A percentile compares a stretch with the other conserved stretches of the same genome.
phyloP scores from a whole-genome alignment of 495 filamentous ascomycete genomes.

The Tuber microsphaerosporum region DNA sequence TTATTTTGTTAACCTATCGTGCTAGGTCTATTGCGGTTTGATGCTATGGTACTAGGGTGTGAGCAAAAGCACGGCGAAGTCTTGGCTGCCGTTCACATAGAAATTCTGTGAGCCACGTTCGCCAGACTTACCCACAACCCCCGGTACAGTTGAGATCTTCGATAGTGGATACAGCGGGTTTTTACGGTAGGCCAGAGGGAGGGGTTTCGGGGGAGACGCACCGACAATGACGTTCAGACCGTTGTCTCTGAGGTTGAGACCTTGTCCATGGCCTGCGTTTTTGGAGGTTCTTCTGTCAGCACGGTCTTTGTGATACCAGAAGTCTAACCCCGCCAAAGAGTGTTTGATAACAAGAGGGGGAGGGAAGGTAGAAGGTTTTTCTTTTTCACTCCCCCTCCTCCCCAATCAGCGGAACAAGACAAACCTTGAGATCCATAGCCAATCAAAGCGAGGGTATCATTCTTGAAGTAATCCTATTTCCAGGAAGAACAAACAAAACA shows the following conservation, averaged over 20 bases:
- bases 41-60: no score
- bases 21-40: no score
- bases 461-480: constrained; percentile 71
- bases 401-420: not conserved
- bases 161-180: no score
- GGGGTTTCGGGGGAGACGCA: not conserved
- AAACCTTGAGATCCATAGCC: constrained; percentile 87
- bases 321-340: not conserved
- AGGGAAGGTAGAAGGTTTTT: not conserved
- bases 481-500: not conserved
- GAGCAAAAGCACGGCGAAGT: no score
- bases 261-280: constrained; percentile 76
- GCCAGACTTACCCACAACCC: no score
- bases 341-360: not conserved
- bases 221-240: constrained; percentile 97
- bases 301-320: not conserved
- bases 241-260: constrained; percentile 98
- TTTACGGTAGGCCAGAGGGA: not conserved
- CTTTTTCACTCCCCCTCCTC: no score
- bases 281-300: not conserved
- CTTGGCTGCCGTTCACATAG: no score
- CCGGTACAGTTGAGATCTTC: no score
- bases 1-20: no score
- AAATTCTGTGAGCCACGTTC: no score
- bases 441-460: constrained; percentile 97